phyloP scores from a whole-genome alignment of 805 yeast species.

The Sugiyamaella floridensis region DNA sequence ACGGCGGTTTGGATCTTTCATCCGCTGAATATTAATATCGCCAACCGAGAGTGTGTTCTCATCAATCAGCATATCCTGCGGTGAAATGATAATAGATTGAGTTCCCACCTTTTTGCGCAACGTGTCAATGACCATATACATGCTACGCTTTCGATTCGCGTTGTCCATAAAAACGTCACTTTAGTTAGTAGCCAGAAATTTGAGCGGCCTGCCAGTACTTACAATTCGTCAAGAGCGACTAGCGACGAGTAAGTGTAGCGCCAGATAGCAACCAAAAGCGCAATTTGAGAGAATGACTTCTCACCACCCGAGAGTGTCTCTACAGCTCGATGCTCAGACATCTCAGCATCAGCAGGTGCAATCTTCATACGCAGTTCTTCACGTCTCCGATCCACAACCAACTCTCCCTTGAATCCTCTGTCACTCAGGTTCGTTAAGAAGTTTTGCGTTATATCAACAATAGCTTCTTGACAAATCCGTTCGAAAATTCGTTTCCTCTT shows the following conservation, averaged over 20 bases:
- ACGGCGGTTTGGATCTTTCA: slow-evolving; percentile 28
- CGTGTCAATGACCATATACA: slow-evolving; percentile 63
- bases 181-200: background rate
- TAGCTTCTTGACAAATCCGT: background rate
- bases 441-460: slow-evolving; percentile 9
- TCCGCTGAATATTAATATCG: slow-evolving; percentile 29
- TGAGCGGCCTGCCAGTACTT: background rate
- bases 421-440: slow-evolving; percentile 35
- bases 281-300: slow-evolving; percentile 86
- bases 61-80: slow-evolving; percentile 69
- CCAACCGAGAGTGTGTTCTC: slow-evolving; percentile 58
- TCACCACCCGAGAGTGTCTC: slow-evolving; percentile 95
- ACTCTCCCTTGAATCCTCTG: slow-evolving; percentile 68
- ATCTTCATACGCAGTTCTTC: slow-evolving; percentile 24
- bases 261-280: slow-evolving; percentile 87
- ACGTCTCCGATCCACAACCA: slow-evolving; percentile 50
- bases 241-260: slow-evolving; percentile 80
- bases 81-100: slow-evolving; percentile 90
- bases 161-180: slow-evolving; percentile 94
- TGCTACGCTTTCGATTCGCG: slow-evolving; percentile 74
- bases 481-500: slow-evolving; percentile 1
- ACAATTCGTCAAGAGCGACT: slow-evolving; percentile 83
- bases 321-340: background rate
- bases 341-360: slow-evolving; percentile 14
- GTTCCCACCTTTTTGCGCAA: slow-evolving; percentile 57